These are phyloP conservation scores for Schizochytrium sp. DNA, from an alignment of 108 stramenopile genomes.

Conservation along the genomic window DNA sequence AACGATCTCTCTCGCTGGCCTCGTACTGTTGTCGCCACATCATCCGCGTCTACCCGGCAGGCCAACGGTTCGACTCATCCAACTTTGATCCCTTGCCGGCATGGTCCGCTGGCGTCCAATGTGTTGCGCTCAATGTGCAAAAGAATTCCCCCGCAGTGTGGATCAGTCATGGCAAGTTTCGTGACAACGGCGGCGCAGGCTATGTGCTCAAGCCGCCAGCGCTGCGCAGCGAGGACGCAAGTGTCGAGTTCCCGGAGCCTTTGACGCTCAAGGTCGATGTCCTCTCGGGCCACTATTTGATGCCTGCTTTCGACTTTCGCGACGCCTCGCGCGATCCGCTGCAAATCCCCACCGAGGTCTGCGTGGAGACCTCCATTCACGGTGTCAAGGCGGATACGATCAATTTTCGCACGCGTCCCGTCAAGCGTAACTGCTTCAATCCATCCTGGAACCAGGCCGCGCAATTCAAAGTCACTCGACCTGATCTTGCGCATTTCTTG, in stretches of 20 bases:
- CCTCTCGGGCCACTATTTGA: conserved; percentile 26
- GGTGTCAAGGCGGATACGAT: not conserved
- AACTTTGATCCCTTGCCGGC: conserved; percentile 37
- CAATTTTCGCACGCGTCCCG: not conserved
- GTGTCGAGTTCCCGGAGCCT: not conserved
- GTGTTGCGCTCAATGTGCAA: conserved; percentile 55
- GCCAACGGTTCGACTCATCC: conserved; percentile 34
- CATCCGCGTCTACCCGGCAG: not conserved
- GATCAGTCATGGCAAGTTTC: conserved; percentile 38
- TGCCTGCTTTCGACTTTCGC: conserved; percentile 36
- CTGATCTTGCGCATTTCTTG: conserved; percentile 33
- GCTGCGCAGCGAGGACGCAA: not conserved
- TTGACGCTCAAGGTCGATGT: not conserved
- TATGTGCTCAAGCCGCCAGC: conserved; percentile 72
- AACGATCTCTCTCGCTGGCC: not conserved
- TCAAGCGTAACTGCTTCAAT: conserved; percentile 50
- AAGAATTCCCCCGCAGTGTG: conserved; percentile 29
- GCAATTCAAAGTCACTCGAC: not conserved
- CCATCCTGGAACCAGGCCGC: conserved; percentile 31
- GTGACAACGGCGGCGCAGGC: conserved; percentile 63
- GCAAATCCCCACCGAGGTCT: conserved; percentile 22
- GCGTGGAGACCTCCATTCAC: conserved; percentile 30
- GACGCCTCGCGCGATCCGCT: conserved; percentile 37
- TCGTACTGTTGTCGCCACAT: not conserved
- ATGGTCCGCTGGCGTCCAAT: conserved; percentile 43